Conservation (phyloP, 2,329 filamentous ascomycete species). For the Claviceps capensis region DNA sequence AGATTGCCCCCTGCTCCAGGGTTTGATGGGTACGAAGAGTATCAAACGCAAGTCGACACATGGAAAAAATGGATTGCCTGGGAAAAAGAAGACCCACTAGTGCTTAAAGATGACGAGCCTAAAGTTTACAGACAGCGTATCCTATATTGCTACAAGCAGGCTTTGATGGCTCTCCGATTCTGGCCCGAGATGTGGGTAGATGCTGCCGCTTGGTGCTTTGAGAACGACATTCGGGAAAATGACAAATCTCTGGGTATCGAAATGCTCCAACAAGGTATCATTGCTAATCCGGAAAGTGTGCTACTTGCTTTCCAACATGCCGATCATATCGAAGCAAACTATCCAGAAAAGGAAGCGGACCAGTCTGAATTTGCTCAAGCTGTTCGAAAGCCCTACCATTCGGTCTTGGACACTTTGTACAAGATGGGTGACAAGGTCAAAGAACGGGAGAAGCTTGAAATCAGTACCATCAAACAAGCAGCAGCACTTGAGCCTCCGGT, state of each 20-base stretch:
- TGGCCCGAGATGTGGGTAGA: conserved; percentile 96
- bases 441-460: conserved; percentile 43
- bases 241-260: conserved; percentile 50
- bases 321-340: conserved; percentile 71
- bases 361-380: conserved; percentile 64
- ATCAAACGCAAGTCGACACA: conserved; percentile 65
- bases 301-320: conserved; percentile 80
- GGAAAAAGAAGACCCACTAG: conserved; percentile 87
- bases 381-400: conserved; percentile 73
- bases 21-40: conserved; percentile 79
- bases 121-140: conserved; percentile 64
- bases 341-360: conserved; percentile 64
- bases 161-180: conserved; percentile 83
- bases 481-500: conserved; percentile 23
- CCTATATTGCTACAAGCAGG: conserved; percentile 85
- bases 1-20: conserved; percentile 70
- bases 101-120: conserved; percentile 69
- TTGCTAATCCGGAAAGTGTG: conserved; percentile 87
- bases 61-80: conserved; percentile 93
- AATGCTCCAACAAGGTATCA: conserved; percentile 69
- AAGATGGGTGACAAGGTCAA: conserved; percentile 64
- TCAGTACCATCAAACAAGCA: conserved; percentile 43
- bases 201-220: conserved; percentile 82
- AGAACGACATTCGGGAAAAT: conserved; percentile 54
- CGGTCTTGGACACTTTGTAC: conserved; percentile 77